Base-by-base conservation (phyloP, 192 early-diverging fungal species). In the Dissophora ornata region DNA sequence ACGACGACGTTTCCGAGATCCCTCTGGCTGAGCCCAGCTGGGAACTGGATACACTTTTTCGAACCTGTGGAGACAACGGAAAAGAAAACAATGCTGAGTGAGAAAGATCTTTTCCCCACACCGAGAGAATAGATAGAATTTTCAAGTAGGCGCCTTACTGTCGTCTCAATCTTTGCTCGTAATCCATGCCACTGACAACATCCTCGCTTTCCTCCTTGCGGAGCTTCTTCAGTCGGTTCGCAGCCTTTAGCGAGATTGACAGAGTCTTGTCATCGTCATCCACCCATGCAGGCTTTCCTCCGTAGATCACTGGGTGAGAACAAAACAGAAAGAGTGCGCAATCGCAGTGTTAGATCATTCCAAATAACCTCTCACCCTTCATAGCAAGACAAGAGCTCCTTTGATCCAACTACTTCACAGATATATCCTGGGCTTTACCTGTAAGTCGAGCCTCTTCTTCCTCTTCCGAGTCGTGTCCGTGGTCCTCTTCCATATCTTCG, bases 41-140 rank as follows among this genome's bases (percentile, higher is more conserved):
- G 96, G 96, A 0, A 84, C 87, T 16, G 95, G 94, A 64, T 97
- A 83, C 21, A 97, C 88, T 66, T 91, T 92, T 54, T 91, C 84
- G 80, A 91, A 94, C 54, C 88, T 90, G 40, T 49, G 18, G 19
- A 53, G 24, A 24, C 25, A 22, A 50, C 50, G 25, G 57, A 45
- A 55, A 10, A 47, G 49, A 29, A 7, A 29, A 30, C 18, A 21
- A 51, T 40, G 25, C 8, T 18, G 19, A 48, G 33, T 53, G 52
- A 51, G 34, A 59, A 60, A n/a, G n/a, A n/a, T n/a, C n/a, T n/a
- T n/a, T n/a, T n/a, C n/a, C n/a, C n/a, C n/a, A n/a, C n/a, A 32
- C 46, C n/a, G 42, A 54, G 42, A 41, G 25, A 47, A 16, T 19
- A 19, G 44, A 45, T n/a, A n/a, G 4, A 45, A 45, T 10, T 45